These are phyloP conservation scores for Kalanchoe fedtschenkoi DNA, from an alignment of 164 flowering plant species.

Conservation along the genomic window DNA sequence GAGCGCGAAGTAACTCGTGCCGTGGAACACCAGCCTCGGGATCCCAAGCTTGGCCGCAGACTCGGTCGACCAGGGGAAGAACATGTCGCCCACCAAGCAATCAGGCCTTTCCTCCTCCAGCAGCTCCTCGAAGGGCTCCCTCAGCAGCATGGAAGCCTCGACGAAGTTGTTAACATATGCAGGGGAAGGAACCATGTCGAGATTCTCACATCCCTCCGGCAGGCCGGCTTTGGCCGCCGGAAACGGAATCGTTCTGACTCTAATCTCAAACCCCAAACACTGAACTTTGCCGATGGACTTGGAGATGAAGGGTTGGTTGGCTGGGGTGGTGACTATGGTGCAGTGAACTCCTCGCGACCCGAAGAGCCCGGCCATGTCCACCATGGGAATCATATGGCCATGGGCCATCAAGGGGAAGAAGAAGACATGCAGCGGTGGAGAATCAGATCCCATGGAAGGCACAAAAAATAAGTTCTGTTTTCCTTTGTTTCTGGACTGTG, in stretches of 20 bases:
- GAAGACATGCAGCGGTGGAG: not conserved
- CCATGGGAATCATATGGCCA: slow-evolving; percentile 31
- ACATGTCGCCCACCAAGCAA: slow-evolving; percentile 22
- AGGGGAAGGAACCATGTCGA: slow-evolving; percentile 16
- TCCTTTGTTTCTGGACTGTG: no score
- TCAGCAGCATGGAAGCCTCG: slow-evolving; percentile 6
- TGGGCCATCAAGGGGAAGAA: slow-evolving; percentile 25
- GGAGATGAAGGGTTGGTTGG: slow-evolving; percentile 16
- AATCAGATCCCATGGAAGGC: not conserved
- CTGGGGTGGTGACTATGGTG: slow-evolving; percentile 26
- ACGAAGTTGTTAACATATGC: slow-evolving; percentile 9
- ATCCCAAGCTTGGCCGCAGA: slow-evolving; percentile 17
- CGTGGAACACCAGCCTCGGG: slow-evolving; percentile 18
- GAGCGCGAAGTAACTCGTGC: slow-evolving; percentile 12
- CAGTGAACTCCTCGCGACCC: slow-evolving; percentile 14
- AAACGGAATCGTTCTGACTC: slow-evolving; percentile 12
- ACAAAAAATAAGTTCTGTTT: not conserved
- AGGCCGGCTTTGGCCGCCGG: slow-evolving; percentile 23
- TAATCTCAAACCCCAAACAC: slow-evolving; percentile 9
- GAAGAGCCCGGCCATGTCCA: slow-evolving; percentile 24
- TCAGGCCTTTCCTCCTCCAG: slow-evolving; percentile 13
- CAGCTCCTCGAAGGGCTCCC: slow-evolving; percentile 10
- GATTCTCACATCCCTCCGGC: slow-evolving; percentile 25
- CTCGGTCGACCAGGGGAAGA: slow-evolving; percentile 15
- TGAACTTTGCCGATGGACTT: slow-evolving; percentile 7